Evolutionary conservation across 2,329 filamentous ascomycete species (phyloP).

Genomic region (Penicillium sclerotiorum): DNA sequence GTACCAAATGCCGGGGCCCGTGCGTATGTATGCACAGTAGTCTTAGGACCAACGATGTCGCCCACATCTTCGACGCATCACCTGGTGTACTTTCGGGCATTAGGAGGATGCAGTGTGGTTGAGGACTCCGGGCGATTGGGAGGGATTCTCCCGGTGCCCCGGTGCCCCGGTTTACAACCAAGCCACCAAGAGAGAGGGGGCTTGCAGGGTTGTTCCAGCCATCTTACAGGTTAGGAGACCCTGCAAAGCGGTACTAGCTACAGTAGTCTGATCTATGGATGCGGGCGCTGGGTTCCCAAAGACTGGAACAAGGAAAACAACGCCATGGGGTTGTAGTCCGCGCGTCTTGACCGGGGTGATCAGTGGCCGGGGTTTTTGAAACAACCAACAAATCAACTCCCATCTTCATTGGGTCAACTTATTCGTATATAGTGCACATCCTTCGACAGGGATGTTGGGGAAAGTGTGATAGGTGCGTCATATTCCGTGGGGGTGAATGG

Average conservation of each 20-base stretch:
- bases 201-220: not conserved
- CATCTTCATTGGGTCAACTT: too few species aligned
- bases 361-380: constrained; percentile 2
- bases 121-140: not conserved
- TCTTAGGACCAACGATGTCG: not conserved
- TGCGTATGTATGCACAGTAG: too few species aligned
- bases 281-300: constrained; percentile 5
- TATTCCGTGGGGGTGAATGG: not conserved
- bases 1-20: too few species aligned
- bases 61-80: constrained; percentile 7
- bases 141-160: not conserved
- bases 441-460: not conserved
- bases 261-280: constrained; percentile 2
- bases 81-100: not conserved
- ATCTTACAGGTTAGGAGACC: constrained; percentile 1
- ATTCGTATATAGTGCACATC: too few species aligned
- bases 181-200: not conserved
- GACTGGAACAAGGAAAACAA: constrained; percentile 5
- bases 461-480: constrained; percentile 4
- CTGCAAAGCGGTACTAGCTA: not conserved
- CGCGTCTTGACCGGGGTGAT: constrained; percentile 1
- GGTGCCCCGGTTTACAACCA: constrained; percentile 1
- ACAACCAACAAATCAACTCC: not conserved
- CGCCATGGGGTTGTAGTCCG: constrained; percentile 8
- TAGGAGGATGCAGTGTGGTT: too few species aligned